These are phyloP conservation scores for Colletotrichum liaoningense DNA, from an alignment of 2,329 filamentous ascomycete species.

Conservation along the genomic window DNA sequence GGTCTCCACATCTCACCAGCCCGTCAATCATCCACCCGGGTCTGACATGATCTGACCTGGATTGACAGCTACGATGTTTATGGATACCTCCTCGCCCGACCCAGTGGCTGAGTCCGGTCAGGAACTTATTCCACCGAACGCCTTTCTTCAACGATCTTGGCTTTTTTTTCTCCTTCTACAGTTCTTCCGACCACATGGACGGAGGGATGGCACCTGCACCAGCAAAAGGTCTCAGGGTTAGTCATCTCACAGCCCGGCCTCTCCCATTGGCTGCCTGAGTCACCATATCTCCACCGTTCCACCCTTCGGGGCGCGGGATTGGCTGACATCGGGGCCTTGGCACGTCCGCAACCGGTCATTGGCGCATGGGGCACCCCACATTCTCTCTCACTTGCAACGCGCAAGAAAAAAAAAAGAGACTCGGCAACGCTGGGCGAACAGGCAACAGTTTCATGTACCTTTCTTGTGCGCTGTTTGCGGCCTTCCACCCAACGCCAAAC, in stretches of 20 bases:
- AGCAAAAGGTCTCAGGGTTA: not conserved
- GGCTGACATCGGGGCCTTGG: not conserved
- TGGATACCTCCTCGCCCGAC: not conserved
- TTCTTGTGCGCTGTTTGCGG: not conserved
- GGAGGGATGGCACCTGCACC: not conserved
- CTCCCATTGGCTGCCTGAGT: not conserved
- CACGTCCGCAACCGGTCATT: slow-evolving; percentile 7
- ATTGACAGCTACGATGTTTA: not conserved
- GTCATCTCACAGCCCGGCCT: not conserved
- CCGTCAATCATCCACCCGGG: not conserved
- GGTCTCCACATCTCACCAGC: not conserved
- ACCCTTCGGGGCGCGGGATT: not conserved
- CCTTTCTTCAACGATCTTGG: not conserved
- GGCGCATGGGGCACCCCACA: not conserved
- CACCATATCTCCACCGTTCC: not conserved
- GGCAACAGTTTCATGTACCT: slow-evolving; percentile 19
- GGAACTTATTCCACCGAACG: not conserved
- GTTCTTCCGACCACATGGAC: not conserved
- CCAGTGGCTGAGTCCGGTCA: not conserved
- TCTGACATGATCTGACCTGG: not conserved
- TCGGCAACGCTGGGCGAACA: not conserved
- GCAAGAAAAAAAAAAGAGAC: not conserved
- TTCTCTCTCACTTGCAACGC: not conserved
- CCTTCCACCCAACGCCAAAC: not conserved
- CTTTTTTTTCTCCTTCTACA: not conserved